Conservation (phyloP, 345 rosid species). For the Erodium maritimum region DNA sequence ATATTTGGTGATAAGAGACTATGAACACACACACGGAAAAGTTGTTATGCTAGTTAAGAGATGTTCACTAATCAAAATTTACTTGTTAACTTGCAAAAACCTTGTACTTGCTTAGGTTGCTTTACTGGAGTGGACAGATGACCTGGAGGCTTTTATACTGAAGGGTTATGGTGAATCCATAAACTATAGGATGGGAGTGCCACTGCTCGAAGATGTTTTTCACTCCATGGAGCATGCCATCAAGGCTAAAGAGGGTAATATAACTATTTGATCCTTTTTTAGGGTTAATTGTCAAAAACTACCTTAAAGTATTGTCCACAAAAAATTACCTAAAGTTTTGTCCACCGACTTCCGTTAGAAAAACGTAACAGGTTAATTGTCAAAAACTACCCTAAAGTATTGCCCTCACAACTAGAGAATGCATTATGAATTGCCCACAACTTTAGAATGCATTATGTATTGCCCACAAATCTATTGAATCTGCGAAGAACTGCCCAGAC, state of each 20-base stretch:
- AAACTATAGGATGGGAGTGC: constrained; percentile 85
- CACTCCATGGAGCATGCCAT: constrained; percentile 88
- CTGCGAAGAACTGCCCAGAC: too few species aligned
- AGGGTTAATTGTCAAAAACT: too few species aligned
- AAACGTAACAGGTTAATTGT: too few species aligned
- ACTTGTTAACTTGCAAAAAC: constrained; percentile 10
- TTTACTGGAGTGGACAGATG: constrained; percentile 96
- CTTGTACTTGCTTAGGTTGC: constrained; percentile 38
- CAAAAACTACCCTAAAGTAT: too few species aligned
- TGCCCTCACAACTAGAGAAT: too few species aligned
- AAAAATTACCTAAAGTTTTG: too few species aligned
- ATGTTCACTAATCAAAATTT: not conserved
- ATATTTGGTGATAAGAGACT: not conserved
- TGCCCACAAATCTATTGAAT: too few species aligned
- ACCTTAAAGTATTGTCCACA: too few species aligned
- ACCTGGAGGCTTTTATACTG: constrained; percentile 61
- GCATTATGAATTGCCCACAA: too few species aligned
- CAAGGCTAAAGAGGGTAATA: constrained; percentile 60
- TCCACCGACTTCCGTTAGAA: too few species aligned
- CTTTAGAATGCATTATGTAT: too few species aligned
- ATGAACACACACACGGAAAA: not conserved
- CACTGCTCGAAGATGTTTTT: constrained; percentile 70
- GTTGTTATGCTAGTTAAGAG: not conserved
- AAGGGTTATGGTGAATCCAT: constrained; percentile 82
- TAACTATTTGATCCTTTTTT: not conserved